Evolutionary conservation across 2,329 filamentous ascomycete species (phyloP).

Genomic region (Leptodontidium sp.): DNA sequence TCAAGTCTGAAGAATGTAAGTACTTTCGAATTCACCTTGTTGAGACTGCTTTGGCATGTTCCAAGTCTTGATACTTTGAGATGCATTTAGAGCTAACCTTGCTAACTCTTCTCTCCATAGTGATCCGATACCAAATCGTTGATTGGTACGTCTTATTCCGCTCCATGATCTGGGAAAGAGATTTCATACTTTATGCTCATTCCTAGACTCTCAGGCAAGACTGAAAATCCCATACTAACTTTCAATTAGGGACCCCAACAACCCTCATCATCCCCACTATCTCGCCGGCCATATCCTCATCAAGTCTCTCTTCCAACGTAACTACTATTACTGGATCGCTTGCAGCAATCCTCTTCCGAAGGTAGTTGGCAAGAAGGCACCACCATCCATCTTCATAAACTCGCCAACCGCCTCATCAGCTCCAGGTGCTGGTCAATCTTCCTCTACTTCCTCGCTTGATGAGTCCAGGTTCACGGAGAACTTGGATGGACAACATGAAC

Average conservation of each 20-base stretch:
- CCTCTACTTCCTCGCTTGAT: not conserved
- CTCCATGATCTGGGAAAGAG: not conserved
- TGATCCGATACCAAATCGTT: constrained; percentile 4
- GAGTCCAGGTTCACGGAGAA: not conserved
- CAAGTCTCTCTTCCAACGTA: not conserved
- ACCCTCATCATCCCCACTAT: constrained; percentile 17
- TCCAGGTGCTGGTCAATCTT: not conserved
- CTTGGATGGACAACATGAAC: no score
- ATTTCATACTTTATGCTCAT: not conserved
- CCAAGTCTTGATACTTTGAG: no score
- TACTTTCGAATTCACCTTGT: not conserved
- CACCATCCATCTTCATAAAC: not conserved
- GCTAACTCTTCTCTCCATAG: not conserved
- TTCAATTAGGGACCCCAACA: not conserved
- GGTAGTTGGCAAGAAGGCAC: not conserved
- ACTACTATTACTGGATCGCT: constrained; percentile 18
- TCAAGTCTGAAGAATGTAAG: constrained; percentile 9
- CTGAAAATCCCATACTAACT: not conserved
- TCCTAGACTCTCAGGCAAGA: not conserved
- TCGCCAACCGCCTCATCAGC: not conserved
- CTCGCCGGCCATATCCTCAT: not conserved
- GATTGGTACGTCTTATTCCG: not conserved
- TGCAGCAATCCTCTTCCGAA: constrained; percentile 18
- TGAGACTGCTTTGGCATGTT: not conserved
- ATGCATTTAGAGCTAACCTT: not conserved